A percentile compares a stretch with the other conserved stretches of the same genome.
Evolutionary conservation across 1,284 basidiomycete genomes (phyloP).

Genomic region (Leccinum colubrinum): DNA sequence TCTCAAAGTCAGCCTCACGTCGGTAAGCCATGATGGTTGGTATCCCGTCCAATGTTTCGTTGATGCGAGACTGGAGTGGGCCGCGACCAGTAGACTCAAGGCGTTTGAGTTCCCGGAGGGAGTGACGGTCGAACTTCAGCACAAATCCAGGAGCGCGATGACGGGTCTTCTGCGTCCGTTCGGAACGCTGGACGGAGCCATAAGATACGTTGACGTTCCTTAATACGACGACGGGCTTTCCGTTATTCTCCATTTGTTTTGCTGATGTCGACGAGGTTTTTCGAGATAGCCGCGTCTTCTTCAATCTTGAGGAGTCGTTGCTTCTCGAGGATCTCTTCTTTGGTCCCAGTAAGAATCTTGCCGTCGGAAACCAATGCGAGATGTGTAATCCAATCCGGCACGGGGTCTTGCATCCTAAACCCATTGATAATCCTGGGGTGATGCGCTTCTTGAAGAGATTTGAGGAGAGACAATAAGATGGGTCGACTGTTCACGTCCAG

Average conservation of each 20-base stretch:
- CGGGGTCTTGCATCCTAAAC: conserved; percentile 73
- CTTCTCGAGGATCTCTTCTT: conserved; percentile 37
- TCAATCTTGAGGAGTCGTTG: conserved; percentile 10
- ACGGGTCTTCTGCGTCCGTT: no score
- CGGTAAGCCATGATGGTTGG: conserved; percentile 31
- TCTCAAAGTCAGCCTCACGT: conserved; percentile 27
- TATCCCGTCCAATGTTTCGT: conserved; percentile 31
- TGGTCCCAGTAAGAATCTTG: conserved; percentile 45
- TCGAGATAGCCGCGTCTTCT: background rate
- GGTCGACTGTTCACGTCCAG: conserved; percentile 63
- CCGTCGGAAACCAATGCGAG: conserved; percentile 59
- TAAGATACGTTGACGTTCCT: conserved; percentile 74
- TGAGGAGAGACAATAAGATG: conserved; percentile 57
- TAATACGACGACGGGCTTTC: conserved; percentile 43
- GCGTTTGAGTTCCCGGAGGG: conserved; percentile 32
- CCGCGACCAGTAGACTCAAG: conserved; percentile 29
- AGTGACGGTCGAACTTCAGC: conserved; percentile 31
- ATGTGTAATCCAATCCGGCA: conserved; percentile 85
- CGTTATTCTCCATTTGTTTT: conserved; percentile 8
- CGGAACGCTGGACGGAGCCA: conserved; percentile 22
- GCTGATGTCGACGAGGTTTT: background rate
- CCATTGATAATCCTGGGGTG: conserved; percentile 74
- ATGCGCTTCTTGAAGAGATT: conserved; percentile 50
- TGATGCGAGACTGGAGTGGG: conserved; percentile 31
- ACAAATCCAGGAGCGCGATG: conserved; percentile 13